Evolutionary conservation across 768 basidiomycete species (phyloP).

Genomic region (Pholiota molesta): DNA sequence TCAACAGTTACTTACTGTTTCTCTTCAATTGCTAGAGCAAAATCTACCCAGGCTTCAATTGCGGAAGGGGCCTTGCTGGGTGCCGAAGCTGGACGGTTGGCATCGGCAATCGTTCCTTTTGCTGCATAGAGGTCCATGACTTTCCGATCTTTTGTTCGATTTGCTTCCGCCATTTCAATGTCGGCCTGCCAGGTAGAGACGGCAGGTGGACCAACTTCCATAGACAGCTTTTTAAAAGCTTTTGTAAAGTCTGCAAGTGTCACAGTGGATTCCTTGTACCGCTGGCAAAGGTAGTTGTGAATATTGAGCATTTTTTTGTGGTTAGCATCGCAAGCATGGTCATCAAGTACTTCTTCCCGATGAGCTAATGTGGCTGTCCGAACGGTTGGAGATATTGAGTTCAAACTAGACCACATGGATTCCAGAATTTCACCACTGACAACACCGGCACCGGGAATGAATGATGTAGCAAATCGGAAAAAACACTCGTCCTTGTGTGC

Average conservation of each 20-base stretch:
- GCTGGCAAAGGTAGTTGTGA: constrained; percentile 11
- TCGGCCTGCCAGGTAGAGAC: no score
- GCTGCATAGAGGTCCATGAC: no score
- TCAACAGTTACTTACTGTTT: neutral
- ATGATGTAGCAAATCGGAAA: constrained; percentile 26
- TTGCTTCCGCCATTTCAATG: no score
- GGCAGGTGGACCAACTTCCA: no score
- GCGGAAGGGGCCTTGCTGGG: no score
- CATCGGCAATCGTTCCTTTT: no score
- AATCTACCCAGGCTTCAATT: neutral
- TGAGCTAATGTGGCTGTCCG: constrained; percentile 27
- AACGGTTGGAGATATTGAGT: constrained; percentile 23
- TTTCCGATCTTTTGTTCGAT: no score
- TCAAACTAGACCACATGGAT: constrained; percentile 31
- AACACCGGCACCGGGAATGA: constrained; percentile 29
- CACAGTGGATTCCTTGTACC: neutral
- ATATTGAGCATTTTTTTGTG: constrained; percentile 32
- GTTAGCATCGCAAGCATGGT: constrained; percentile 33
- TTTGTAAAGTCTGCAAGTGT: neutral
- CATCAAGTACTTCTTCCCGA: constrained; percentile 28
- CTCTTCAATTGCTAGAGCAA: neutral
- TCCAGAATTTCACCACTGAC: constrained; percentile 36
- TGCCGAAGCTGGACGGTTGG: no score
- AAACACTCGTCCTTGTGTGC: constrained; percentile 29
- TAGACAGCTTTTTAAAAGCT: no score